phyloP scores from a whole-genome alignment of 208 protist genomes.

The Balamuthia mandrillaris region DNA sequence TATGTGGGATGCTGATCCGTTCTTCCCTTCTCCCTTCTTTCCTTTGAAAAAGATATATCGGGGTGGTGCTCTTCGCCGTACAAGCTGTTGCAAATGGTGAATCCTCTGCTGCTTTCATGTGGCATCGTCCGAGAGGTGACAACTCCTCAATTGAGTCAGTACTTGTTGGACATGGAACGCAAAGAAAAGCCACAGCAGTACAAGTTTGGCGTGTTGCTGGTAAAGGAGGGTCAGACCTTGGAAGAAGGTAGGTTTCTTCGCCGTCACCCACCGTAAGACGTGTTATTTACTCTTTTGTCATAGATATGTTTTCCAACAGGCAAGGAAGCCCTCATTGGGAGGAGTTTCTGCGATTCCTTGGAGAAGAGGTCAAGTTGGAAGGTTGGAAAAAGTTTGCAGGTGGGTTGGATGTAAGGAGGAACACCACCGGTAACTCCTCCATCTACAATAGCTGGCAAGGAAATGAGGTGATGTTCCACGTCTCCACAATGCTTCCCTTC shows the following conservation, averaged over 20 bases:
- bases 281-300: neutral
- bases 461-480: conserved; percentile 19
- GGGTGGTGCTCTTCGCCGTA: neutral
- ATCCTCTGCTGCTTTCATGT: neutral
- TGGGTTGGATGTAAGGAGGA: neutral
- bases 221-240: neutral
- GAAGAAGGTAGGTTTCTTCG: conserved; percentile 36
- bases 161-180: neutral
- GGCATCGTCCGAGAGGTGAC: conserved; percentile 10
- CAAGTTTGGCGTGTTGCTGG: conserved; percentile 11
- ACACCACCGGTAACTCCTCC: conserved; percentile 4
- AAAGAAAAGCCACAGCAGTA: conserved; percentile 4
- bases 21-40: no score
- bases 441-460: neutral
- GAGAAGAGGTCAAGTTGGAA: neutral
- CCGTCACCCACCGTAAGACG: no score
- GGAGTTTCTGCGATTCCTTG: conserved; percentile 8
- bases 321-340: conserved; percentile 3
- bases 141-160: no score
- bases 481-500: neutral
- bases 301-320: conserved; percentile 23
- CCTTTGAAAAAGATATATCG: no score
- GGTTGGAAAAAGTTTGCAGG: conserved; percentile 19
- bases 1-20: no score
- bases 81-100: neutral